These are phyloP conservation scores for Monosporascus sp. DNA, from an alignment of 2,329 filamentous ascomycete species.

Conservation along the genomic window DNA sequence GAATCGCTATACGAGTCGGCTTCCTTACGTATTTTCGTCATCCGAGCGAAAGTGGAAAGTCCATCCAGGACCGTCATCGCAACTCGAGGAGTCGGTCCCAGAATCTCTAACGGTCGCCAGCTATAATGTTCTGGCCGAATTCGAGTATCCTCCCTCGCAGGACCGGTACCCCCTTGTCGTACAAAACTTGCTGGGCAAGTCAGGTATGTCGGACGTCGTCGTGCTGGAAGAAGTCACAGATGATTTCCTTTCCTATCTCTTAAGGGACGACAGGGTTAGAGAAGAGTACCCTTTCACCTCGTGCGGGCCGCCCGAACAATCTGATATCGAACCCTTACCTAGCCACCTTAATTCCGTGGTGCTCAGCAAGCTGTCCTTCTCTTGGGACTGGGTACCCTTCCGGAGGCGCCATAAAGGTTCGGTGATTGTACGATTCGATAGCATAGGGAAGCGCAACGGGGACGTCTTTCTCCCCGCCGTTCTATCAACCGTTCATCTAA, in stretches of 20 bases:
- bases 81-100: slow-evolving; percentile 1
- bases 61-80: neutral
- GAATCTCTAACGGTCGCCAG: slow-evolving; percentile 34
- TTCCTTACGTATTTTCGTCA: slow-evolving; percentile 14
- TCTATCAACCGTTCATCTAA: slow-evolving; percentile 56
- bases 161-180: slow-evolving; percentile 38
- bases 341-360: slow-evolving; percentile 57
- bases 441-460: slow-evolving; percentile 21
- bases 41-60: slow-evolving; percentile 15
- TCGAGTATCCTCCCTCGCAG: slow-evolving; percentile 38
- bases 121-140: slow-evolving; percentile 51
- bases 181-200: slow-evolving; percentile 36
- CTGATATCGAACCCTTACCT: slow-evolving; percentile 48
- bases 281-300: slow-evolving; percentile 50
- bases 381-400: slow-evolving; percentile 51
- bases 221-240: slow-evolving; percentile 62
- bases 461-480: slow-evolving; percentile 35
- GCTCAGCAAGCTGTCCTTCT: slow-evolving; percentile 50
- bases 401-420: slow-evolving; percentile 53
- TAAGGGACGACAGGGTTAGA: slow-evolving; percentile 40
- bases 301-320: slow-evolving; percentile 49
- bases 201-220: slow-evolving; percentile 41
- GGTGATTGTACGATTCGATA: slow-evolving; percentile 39
- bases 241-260: slow-evolving; percentile 52
- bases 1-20: slow-evolving; percentile 3